Evolutionary conservation across 352 stramenopile species (phyloP).

Genomic region (Phytophthora hibernalis): DNA sequence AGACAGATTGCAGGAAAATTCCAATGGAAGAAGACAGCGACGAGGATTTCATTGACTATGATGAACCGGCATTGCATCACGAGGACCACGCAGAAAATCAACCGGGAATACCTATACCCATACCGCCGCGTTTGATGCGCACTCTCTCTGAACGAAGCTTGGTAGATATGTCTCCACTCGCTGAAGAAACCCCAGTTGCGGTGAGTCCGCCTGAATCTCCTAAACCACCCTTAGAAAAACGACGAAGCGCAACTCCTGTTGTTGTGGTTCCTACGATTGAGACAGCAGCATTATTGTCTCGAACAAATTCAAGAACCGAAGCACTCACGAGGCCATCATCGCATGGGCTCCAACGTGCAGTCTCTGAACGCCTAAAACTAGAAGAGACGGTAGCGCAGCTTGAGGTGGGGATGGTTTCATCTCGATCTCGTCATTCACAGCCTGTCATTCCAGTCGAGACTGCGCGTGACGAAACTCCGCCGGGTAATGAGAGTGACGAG

Average conservation of each 20-base stretch:
- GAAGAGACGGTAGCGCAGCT: slow-evolving; percentile 23
- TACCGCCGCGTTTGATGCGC: not conserved
- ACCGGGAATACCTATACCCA: not conserved
- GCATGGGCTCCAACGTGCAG: slow-evolving; percentile 7
- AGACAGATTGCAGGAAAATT: slow-evolving; percentile 11
- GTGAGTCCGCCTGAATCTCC: slow-evolving; percentile 1
- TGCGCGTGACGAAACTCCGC: slow-evolving; percentile 10
- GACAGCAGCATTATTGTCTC: slow-evolving; percentile 1
- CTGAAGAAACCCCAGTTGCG: slow-evolving; percentile 6
- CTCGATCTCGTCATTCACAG: slow-evolving; percentile 10
- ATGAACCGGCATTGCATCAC: not conserved
- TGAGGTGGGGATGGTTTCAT: slow-evolving; percentile 5
- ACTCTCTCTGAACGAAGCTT: slow-evolving; percentile 9
- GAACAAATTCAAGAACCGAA: slow-evolving; percentile 7
- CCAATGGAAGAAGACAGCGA: slow-evolving; percentile 14
- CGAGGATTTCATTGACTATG: not conserved
- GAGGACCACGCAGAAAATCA: slow-evolving; percentile 6
- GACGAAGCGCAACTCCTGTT: slow-evolving; percentile 32
- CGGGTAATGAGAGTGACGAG: slow-evolving; percentile 7
- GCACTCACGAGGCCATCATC: slow-evolving; percentile 20
- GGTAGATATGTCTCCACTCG: slow-evolving; percentile 1
- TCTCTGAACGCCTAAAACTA: slow-evolving; percentile 18
- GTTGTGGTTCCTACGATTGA: slow-evolving; percentile 32
- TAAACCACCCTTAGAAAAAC: slow-evolving; percentile 15
- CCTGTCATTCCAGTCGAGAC: not conserved